Conservation (phyloP, 345 rosid genomes). For the Arabidopsis arenosa region DNA sequence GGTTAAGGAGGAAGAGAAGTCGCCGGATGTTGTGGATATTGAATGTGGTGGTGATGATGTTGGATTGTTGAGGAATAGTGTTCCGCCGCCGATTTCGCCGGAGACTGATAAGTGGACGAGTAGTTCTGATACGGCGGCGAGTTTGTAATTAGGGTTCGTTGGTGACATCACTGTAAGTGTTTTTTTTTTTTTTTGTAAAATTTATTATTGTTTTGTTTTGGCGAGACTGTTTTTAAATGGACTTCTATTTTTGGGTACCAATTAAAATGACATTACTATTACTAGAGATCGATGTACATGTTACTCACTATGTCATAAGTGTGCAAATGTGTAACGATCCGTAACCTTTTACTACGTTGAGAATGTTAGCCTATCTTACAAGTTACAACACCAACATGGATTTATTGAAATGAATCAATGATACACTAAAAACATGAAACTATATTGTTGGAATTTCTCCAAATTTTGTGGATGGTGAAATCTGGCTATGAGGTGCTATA, state of each 20-base stretch:
- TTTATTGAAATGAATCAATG: too few relatives aligned
- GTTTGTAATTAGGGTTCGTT: conserved; percentile 9
- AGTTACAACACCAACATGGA: too few relatives aligned
- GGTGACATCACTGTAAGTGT: neutral
- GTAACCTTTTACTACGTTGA: too few relatives aligned
- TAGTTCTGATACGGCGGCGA: conserved; percentile 46
- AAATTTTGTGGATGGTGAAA: too few relatives aligned
- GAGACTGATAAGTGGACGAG: conserved; percentile 67
- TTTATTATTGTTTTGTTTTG: neutral
- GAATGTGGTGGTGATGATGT: conserved; percentile 50
- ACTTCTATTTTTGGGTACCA: neutral
- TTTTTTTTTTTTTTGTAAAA: neutral
- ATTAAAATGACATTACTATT: conserved; percentile 13
- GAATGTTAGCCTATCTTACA: too few relatives aligned
- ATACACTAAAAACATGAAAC: too few relatives aligned
- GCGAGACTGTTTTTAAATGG: neutral
- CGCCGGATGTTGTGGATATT: conserved; percentile 53
- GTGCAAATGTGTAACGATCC: too few relatives aligned
- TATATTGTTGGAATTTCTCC: too few relatives aligned
- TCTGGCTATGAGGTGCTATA: too few relatives aligned
- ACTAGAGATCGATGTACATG: neutral
- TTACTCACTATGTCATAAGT: neutral
- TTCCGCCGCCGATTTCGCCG: conserved; percentile 58
- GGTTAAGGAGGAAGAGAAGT: conserved; percentile 48
- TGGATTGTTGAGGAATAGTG: conserved; percentile 52